A percentile compares a stretch with the other conserved stretches of the same genome.
These are phyloP conservation scores for Venturia asperata DNA, from an alignment of 2,329 filamentous ascomycete genomes.

Conservation along the genomic window DNA sequence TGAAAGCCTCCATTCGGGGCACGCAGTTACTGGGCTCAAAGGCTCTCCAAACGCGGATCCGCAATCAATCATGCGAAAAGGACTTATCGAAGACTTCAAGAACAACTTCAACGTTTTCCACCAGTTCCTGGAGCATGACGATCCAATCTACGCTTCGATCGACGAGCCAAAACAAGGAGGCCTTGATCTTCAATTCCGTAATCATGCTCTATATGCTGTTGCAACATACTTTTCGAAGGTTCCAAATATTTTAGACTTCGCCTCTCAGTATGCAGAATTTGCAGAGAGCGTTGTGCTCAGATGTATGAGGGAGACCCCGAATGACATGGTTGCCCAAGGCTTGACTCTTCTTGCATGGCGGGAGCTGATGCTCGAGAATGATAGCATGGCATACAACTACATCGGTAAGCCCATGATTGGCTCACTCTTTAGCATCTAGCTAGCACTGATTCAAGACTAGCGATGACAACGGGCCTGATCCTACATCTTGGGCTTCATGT, in stretches of 20 bases:
- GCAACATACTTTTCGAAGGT: neutral
- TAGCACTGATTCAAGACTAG: neutral
- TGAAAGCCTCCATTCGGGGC: neutral
- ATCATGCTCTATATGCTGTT: slow-evolving; percentile 6
- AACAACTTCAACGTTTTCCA: slow-evolving; percentile 4
- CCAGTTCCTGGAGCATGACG: neutral
- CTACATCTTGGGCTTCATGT: slow-evolving; percentile 13
- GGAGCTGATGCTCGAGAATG: slow-evolving; percentile 6
- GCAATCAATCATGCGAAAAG: neutral
- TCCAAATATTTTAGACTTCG: neutral
- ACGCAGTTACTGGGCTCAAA: neutral
- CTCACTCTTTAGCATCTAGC: neutral
- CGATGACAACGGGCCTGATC: neutral
- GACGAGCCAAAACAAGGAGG: slow-evolving; percentile 4
- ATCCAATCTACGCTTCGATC: neutral
- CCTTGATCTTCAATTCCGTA: slow-evolving; percentile 6
- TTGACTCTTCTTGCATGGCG: slow-evolving; percentile 3
- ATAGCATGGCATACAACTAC: slow-evolving; percentile 12
- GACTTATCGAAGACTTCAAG: neutral
- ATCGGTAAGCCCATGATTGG: neutral
- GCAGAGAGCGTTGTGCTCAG: slow-evolving; percentile 8
- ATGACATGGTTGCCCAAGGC: neutral
- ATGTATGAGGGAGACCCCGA: slow-evolving; percentile 5
- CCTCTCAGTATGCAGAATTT: neutral
- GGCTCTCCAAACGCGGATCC: neutral